Conservation (phyloP, 495 filamentous ascomycete genomes). For the Annulohypoxylon stygium region DNA sequence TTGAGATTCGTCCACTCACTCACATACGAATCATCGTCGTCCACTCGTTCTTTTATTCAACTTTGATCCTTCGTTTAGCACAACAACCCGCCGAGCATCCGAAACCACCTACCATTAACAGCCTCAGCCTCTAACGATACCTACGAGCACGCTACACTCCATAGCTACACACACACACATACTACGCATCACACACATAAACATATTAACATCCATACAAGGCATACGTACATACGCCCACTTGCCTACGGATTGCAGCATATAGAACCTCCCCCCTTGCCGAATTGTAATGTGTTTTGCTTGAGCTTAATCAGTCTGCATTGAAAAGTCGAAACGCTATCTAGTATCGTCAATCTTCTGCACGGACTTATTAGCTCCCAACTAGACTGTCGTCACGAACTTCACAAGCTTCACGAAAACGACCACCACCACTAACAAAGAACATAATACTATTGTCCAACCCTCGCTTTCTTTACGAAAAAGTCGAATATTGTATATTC, state of each 20-base stretch:
- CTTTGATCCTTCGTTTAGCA: conserved; percentile 7
- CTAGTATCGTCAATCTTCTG: neutral
- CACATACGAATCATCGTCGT: conserved; percentile 5
- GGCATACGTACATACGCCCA: conserved; percentile 13
- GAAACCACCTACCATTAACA: conserved; percentile 3
- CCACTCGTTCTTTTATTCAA: conserved; percentile 23
- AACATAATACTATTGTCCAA: neutral
- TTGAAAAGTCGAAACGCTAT: conserved; percentile 25
- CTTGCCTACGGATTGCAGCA: conserved; percentile 17
- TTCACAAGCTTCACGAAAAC: neutral
- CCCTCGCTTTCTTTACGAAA: conserved; percentile 4
- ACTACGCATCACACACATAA: neutral
- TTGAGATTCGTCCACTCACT: conserved; percentile 46
- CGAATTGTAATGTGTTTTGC: conserved; percentile 35
- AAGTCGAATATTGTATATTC: conserved; percentile 22
- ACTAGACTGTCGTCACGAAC: neutral
- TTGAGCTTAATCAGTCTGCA: conserved; percentile 23
- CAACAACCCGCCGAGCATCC: conserved; percentile 11
- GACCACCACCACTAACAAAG: conserved; percentile 10
- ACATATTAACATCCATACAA: conserved; percentile 1
- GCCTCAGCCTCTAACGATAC: conserved; percentile 2
- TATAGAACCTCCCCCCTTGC: conserved; percentile 13
- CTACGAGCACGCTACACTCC: neutral
- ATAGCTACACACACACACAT: neutral
- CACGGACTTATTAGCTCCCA: conserved; percentile 3